phyloP scores from a whole-genome alignment of 108 stramenopile species.

The Aurantiochytrium sp. region DNA sequence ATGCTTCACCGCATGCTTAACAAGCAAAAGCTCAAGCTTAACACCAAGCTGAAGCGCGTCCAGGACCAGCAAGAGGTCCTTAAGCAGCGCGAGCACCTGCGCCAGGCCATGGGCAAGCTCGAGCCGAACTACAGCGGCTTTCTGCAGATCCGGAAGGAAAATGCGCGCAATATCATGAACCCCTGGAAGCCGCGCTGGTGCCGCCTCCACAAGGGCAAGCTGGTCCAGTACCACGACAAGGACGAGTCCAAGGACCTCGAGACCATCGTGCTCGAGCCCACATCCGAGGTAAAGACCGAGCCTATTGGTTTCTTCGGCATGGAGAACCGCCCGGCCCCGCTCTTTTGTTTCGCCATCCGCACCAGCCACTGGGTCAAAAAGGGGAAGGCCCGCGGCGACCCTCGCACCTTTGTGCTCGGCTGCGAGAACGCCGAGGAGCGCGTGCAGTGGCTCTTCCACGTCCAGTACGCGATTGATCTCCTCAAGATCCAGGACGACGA shows the following conservation, averaged over 20 bases:
- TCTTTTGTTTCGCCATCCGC: not conserved
- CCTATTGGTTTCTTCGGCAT: not conserved
- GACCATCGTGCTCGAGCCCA: not conserved
- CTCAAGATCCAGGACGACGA: not conserved
- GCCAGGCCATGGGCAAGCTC: not conserved
- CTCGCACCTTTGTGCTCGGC: not conserved
- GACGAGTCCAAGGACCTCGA: not conserved
- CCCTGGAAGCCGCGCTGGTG: constrained; percentile 30
- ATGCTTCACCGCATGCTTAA: not conserved
- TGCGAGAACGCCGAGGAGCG: not conserved
- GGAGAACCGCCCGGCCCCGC: not conserved
- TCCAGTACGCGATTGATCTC: constrained; percentile 1
- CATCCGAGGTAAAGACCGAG: not conserved
- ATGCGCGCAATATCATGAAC: constrained; percentile 14
- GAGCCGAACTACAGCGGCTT: not conserved
- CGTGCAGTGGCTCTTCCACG: not conserved
- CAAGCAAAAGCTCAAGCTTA: constrained; percentile 25
- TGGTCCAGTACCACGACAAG: not conserved
- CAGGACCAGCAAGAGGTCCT: not conserved
- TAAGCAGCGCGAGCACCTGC: no score
- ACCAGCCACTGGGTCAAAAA: constrained; percentile 4
- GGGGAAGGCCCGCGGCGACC: not conserved
- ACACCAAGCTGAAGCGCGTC: not conserved
- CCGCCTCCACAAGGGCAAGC: not conserved
- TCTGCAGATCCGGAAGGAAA: not conserved